A percentile compares a stretch with the other conserved stretches of the same genome.
Evolutionary conservation across 1,284 basidiomycete species (phyloP).

Genomic region (Malassezia cuniculi): DNA sequence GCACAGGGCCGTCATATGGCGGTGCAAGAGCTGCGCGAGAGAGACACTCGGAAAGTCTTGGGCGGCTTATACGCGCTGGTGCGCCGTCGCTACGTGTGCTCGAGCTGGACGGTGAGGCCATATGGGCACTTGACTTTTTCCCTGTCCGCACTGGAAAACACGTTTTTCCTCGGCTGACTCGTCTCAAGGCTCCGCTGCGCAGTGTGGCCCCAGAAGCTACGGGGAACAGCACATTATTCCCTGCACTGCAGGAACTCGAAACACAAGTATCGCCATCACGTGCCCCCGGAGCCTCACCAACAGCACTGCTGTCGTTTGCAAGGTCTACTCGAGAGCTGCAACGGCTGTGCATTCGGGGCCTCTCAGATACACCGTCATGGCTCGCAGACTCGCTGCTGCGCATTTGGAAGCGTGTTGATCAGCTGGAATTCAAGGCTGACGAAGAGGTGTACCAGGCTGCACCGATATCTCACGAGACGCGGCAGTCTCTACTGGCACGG

Average conservation of each 20-base stretch:
- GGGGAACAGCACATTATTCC: background rate
- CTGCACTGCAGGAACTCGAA: background rate
- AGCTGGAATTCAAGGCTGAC: constrained; percentile 3
- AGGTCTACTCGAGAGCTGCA: background rate
- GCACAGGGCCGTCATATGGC: constrained; percentile 1
- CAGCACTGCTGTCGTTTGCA: constrained; percentile 2
- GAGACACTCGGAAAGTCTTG: background rate
- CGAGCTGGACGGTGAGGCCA: constrained; percentile 6
- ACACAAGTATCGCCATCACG: constrained; percentile 1
- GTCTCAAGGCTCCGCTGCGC: constrained; percentile 5
- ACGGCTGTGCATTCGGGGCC: background rate
- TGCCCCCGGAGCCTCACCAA: constrained; percentile 1
- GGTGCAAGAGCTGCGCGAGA: constrained; percentile 2
- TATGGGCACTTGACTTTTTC: constrained; percentile 5
- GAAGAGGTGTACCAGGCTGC: background rate
- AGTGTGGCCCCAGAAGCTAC: background rate
- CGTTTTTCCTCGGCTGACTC: background rate
- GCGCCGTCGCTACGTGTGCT: constrained; percentile 1
- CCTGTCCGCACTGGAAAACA: background rate
- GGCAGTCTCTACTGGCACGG: too few species aligned
- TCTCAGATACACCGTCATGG: constrained; percentile 1
- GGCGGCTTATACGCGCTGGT: background rate
- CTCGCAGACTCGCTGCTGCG: constrained; percentile 2
- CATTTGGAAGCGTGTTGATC: background rate
- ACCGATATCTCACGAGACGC: too few species aligned